These are phyloP conservation scores for Vinca minor DNA, from an alignment of 257 asterid species.

Conservation along the genomic window DNA sequence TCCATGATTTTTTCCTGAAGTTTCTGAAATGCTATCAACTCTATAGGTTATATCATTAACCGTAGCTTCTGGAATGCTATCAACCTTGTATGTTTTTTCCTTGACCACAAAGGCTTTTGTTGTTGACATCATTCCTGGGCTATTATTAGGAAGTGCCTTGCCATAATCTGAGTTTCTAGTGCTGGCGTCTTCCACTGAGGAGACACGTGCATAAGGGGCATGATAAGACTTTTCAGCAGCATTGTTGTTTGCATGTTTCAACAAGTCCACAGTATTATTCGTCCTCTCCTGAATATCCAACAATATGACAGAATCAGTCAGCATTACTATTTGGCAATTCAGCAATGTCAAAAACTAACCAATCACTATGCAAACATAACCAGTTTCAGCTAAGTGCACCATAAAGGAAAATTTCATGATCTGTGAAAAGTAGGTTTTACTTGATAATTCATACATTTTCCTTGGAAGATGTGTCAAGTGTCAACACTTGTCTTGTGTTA, in stretches of 20 bases:
- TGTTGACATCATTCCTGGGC: slow-evolving; percentile 28
- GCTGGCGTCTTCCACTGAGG: slow-evolving; percentile 64
- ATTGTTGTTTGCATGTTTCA: slow-evolving; percentile 19
- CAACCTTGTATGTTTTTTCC: slow-evolving; percentile 34
- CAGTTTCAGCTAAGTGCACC: no score
- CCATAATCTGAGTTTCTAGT: slow-evolving; percentile 39
- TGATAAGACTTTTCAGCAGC: slow-evolving; percentile 38
- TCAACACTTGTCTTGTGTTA: no score
- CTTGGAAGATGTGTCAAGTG: no score
- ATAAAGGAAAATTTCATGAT: no score
- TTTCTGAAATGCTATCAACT: slow-evolving; percentile 35
- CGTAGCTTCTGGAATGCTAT: slow-evolving; percentile 31
- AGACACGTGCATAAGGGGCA: slow-evolving; percentile 59
- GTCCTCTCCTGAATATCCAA: slow-evolving; percentile 31
- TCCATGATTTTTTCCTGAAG: slow-evolving; percentile 36
- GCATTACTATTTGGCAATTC: no score
- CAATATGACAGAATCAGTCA: background rate
- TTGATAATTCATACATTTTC: no score
- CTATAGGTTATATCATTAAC: slow-evolving; percentile 33
- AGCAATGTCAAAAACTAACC: no score
- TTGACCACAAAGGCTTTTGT: slow-evolving; percentile 35
- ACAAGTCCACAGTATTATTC: slow-evolving; percentile 33
- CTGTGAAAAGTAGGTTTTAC: no score
- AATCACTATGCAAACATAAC: no score
- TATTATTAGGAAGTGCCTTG: slow-evolving; percentile 32